Conservation (phyloP, 345 rosid genomes). For the Clarkia xantiana region DNA sequence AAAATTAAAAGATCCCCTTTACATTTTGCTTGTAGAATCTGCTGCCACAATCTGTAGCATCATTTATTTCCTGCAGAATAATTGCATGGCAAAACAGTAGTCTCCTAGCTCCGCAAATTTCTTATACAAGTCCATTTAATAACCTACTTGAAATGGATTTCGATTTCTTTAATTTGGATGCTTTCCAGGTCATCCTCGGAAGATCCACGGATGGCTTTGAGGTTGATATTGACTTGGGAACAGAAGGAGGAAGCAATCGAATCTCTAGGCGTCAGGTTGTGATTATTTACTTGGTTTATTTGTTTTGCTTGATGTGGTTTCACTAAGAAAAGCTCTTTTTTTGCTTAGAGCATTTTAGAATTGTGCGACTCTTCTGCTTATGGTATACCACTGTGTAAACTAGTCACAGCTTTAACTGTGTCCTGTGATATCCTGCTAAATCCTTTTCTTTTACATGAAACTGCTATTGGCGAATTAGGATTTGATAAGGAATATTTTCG, state of each 20-base stretch:
- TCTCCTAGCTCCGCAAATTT: neutral
- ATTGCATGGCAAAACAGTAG: neutral
- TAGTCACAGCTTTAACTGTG: too few species aligned
- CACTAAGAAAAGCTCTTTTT: neutral
- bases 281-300: slow-evolving; percentile 6
- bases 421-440: too few species aligned
- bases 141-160: neutral
- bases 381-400: neutral
- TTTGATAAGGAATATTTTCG: too few species aligned
- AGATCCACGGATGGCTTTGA: slow-evolving; percentile 57
- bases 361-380: neutral
- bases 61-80: neutral
- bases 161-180: neutral
- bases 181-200: slow-evolving; percentile 72
- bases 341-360: neutral
- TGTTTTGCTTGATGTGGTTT: slow-evolving; percentile 1
- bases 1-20: too few species aligned
- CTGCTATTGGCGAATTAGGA: neutral
- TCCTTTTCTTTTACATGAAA: neutral
- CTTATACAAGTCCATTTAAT: neutral
- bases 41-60: too few species aligned
- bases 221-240: slow-evolving; percentile 75
- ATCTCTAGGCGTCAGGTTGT: slow-evolving; percentile 76
- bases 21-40: too few species aligned
- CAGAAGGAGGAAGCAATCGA: slow-evolving; percentile 44